A percentile compares a stretch with the other conserved stretches of the same genome.
Evolutionary conservation across 192 early-diverging fungal genomes (phyloP).

Genomic region (Backusella tarrabulga): DNA sequence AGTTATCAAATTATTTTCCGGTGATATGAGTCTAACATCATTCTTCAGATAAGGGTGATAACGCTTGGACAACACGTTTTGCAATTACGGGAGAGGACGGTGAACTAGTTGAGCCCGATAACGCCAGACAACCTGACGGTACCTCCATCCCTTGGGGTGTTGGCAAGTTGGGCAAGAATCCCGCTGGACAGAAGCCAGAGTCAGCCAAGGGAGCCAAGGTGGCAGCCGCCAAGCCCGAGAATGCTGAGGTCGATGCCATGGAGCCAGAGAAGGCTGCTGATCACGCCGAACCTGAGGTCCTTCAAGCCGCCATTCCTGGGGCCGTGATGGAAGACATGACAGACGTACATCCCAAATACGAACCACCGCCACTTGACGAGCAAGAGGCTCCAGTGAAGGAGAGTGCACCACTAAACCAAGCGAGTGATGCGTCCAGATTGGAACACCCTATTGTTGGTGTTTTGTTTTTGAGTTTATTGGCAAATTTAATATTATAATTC

Average conservation of each 20-base stretch:
- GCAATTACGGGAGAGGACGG: slow-evolving; percentile 24
- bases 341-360: neutral
- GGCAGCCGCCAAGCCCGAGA: neutral
- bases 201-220: neutral
- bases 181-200: neutral
- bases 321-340: neutral
- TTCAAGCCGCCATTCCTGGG: slow-evolving; percentile 1
- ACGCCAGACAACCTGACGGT: slow-evolving; percentile 26
- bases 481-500: neutral
- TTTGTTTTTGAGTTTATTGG: neutral
- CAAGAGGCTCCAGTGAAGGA: neutral
- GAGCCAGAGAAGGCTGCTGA: neutral
- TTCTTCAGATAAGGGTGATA: slow-evolving; percentile 7
- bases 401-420: neutral
- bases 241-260: neutral
- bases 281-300: neutral
- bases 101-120: slow-evolving; percentile 3
- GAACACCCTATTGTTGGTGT: neutral
- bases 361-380: neutral
- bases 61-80: slow-evolving; percentile 41
- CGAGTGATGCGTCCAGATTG: neutral
- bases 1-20: neutral
- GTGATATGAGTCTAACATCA: no score
- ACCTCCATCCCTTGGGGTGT: slow-evolving; percentile 13
- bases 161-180: slow-evolving; percentile 2